Evolutionary conservation across 331 rosid species (phyloP).

Genomic region (Quercus lobata): DNA sequence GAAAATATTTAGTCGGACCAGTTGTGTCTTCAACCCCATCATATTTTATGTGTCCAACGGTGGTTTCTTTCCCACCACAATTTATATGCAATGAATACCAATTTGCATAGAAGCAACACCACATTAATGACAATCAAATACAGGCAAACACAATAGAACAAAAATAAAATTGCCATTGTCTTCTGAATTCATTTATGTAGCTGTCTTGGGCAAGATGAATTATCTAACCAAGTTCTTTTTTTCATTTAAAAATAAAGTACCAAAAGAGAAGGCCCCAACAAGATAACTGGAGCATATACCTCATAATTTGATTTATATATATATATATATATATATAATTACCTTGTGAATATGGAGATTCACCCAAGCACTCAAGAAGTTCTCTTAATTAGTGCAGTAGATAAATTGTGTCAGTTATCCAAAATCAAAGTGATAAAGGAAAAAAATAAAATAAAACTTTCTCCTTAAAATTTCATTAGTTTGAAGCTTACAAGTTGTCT

Average conservation of each 20-base stretch:
- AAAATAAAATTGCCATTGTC: background rate
- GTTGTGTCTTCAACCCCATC: background rate
- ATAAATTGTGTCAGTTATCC: background rate
- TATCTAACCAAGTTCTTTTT: no score
- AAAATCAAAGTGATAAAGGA: no score
- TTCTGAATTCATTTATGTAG: background rate
- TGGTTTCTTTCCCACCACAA: background rate
- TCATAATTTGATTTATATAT: no score
- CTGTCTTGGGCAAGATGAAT: background rate
- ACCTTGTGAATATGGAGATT: background rate
- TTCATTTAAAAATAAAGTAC: no score
- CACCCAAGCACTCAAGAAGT: background rate
- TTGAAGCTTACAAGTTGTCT: no score
- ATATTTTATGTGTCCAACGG: background rate
- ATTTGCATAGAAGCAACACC: background rate
- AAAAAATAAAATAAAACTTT: no score
- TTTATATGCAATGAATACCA: background rate
- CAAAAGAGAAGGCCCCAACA: no score
- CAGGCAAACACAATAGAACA: background rate
- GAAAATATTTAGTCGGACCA: no score
- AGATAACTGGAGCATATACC: no score
- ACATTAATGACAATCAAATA: background rate
- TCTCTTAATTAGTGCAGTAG: background rate
- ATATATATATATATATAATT: background rate
- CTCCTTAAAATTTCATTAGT: no score